Evolutionary conservation across 2,329 filamentous ascomycete species (phyloP).

Genomic region (Xylariaceae sp.): DNA sequence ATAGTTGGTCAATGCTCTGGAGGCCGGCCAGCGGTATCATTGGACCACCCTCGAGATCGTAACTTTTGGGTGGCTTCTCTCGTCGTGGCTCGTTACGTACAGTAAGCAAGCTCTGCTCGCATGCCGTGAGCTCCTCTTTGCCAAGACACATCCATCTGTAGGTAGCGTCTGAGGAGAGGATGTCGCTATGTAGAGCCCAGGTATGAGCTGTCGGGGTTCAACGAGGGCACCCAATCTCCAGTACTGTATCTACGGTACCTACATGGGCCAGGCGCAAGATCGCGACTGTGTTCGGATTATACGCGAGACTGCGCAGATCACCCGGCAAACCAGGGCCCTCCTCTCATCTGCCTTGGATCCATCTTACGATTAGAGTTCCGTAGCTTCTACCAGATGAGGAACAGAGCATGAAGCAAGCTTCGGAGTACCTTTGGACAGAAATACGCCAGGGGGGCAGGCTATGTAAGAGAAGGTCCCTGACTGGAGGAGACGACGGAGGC

Average conservation of each 20-base stretch:
- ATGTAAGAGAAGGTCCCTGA: neutral
- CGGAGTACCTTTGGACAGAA: neutral
- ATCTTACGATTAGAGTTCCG: too few species aligned
- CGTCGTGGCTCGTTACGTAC: constrained; percentile 18
- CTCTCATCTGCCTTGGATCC: too few species aligned
- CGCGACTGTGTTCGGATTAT: neutral
- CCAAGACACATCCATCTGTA: neutral
- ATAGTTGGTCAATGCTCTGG: neutral
- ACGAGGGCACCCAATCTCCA: neutral
- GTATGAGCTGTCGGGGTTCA: neutral
- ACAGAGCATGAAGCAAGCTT: too few species aligned
- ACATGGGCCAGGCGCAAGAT: too few species aligned
- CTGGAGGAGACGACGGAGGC: neutral
- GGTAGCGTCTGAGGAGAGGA: too few species aligned
- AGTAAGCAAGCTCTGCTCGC: constrained; percentile 14
- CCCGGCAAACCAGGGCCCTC: too few species aligned
- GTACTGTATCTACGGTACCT: too few species aligned
- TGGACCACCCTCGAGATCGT: neutral
- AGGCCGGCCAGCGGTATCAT: neutral
- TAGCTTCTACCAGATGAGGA: too few species aligned
- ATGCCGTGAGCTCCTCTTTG: neutral
- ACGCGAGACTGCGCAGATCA: too few species aligned
- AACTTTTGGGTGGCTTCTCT: neutral
- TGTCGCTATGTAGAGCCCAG: too few species aligned
- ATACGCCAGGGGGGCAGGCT: constrained; percentile 1